Percentiles rank a stretch among this genome's conserved stretches.
Evolutionary conservation across 2,329 filamentous ascomycete genomes (phyloP).

Genomic region (Colletotrichum sp.): DNA sequence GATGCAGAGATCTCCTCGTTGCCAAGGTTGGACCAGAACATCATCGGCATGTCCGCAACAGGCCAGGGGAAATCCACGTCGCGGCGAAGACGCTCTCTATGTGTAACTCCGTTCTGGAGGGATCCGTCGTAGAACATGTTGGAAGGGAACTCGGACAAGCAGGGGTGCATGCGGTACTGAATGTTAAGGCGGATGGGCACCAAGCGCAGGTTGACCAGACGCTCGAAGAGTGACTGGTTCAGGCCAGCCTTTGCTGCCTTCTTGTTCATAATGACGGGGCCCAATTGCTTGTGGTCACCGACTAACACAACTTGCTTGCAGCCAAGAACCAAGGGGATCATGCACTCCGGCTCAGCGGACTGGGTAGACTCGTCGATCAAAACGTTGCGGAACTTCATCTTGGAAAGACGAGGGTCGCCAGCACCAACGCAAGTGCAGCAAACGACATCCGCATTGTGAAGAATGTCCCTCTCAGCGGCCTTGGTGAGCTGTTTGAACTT

Average conservation of each 20-base stretch:
- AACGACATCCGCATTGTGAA: slow-evolving; percentile 95
- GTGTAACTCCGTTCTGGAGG: slow-evolving; percentile 94
- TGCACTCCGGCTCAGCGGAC: slow-evolving; percentile 96
- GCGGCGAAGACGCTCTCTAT: slow-evolving; percentile 83
- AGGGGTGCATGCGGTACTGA: slow-evolving; percentile 99
- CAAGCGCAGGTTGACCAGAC: slow-evolving; percentile 88
- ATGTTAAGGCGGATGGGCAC: slow-evolving; percentile 93
- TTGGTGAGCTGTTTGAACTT: slow-evolving; percentile 97
- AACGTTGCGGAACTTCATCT: slow-evolving; percentile 98
- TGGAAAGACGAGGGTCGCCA: slow-evolving; percentile 90
- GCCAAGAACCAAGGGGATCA: slow-evolving; percentile 95
- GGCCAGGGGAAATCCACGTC: slow-evolving; percentile 99
- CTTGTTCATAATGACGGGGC: slow-evolving; percentile 99
- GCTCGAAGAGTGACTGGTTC: slow-evolving; percentile 98
- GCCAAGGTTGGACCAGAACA: slow-evolving; percentile 99
- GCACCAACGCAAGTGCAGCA: slow-evolving; percentile 99
- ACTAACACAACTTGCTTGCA: slow-evolving; percentile 99
- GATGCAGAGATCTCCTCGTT: slow-evolving; percentile 98
- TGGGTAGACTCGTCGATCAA: slow-evolving; percentile 98
- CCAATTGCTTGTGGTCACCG: slow-evolving; percentile 96
- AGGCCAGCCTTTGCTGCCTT: slow-evolving; percentile 97
- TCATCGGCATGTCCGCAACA: slow-evolving; percentile 93
- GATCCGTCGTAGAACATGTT: slow-evolving; percentile 99
- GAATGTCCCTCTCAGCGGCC: slow-evolving; percentile 91
- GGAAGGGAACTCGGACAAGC: slow-evolving; percentile 94